Percentiles rank a stretch among this genome's conserved stretches.
phyloP scores from a whole-genome alignment of 768 basidiomycete genomes.

The Russula sp. region DNA sequence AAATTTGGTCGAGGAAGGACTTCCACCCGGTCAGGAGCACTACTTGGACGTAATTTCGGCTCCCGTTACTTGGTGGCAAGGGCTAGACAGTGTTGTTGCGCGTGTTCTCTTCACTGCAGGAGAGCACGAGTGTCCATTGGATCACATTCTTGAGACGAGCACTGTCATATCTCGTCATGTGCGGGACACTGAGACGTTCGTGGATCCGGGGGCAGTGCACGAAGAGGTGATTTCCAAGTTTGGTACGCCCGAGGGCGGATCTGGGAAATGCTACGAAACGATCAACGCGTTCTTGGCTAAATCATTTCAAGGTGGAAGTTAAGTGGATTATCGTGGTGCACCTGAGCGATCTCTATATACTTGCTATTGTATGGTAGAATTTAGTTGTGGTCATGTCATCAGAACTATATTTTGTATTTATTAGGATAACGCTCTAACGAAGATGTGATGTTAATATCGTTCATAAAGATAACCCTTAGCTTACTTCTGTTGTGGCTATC shows the following conservation, averaged over 20 bases:
- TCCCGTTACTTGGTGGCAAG: neutral
- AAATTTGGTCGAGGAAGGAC: neutral
- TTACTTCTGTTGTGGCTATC: no score
- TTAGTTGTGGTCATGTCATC: no score
- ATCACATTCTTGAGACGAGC: neutral
- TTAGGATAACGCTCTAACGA: no score
- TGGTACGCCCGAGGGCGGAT: neutral
- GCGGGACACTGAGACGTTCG: neutral
- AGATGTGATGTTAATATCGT: no score
- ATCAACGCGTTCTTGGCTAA: neutral
- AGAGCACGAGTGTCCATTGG: neutral
- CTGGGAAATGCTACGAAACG: neutral
- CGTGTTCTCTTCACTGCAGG: neutral
- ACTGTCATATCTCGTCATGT: neutral
- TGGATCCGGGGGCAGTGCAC: neutral
- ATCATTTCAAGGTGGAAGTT: neutral
- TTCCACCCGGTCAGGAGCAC: neutral
- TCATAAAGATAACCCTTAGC: no score
- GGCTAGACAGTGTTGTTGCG: neutral
- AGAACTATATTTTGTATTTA: no score
- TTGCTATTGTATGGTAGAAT: no score
- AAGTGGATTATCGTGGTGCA: neutral
- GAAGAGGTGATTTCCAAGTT: conserved; percentile 3
- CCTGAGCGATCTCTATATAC: no score
- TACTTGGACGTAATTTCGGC: neutral